These are phyloP conservation scores for Podila verticillata DNA, from an alignment of 192 early-diverging fungal genomes.

Conservation along the genomic window DNA sequence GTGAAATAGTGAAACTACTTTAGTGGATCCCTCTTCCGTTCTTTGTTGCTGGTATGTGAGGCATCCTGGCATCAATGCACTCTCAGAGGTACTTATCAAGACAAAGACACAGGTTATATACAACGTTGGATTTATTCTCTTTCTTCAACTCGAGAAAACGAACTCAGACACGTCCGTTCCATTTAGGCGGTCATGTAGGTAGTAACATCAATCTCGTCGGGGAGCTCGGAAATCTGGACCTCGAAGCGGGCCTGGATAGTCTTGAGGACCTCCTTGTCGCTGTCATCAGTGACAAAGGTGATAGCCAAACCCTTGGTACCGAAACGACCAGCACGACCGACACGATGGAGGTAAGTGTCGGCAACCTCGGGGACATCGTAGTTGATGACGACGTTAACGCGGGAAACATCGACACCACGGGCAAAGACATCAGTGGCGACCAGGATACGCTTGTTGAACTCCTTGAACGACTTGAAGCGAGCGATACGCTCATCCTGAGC, in stretches of 20 bases:
- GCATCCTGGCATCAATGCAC: too few species aligned
- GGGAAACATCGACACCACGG: conserved; percentile 98
- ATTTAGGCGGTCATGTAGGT: conserved; percentile 46
- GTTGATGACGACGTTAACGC: conserved; percentile 99
- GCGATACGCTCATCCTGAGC: conserved; percentile 91
- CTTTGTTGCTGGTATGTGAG: too few species aligned
- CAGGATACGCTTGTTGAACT: conserved; percentile 93
- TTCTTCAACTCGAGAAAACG: too few species aligned
- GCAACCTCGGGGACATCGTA: conserved; percentile 94
- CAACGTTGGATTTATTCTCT: too few species aligned
- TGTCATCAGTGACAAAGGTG: conserved; percentile 89
- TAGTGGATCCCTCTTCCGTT: too few species aligned
- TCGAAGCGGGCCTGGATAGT: conserved; percentile 95
- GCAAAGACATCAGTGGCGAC: conserved; percentile 98
- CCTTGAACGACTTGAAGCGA: conserved; percentile 95
- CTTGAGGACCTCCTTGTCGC: conserved; percentile 81
- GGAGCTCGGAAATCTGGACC: conserved; percentile 90
- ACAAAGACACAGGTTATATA: too few species aligned
- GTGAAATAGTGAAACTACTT: too few species aligned
- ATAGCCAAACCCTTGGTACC: conserved; percentile 98
- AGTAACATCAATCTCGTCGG: conserved; percentile 80
- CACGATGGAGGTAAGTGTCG: conserved; percentile 94
- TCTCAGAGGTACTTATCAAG: too few species aligned
- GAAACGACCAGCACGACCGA: conserved; percentile 98
- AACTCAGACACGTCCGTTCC: background rate